phyloP scores from a whole-genome alignment of 108 stramenopile species.

The Cyclostephanos tholiformis region DNA sequence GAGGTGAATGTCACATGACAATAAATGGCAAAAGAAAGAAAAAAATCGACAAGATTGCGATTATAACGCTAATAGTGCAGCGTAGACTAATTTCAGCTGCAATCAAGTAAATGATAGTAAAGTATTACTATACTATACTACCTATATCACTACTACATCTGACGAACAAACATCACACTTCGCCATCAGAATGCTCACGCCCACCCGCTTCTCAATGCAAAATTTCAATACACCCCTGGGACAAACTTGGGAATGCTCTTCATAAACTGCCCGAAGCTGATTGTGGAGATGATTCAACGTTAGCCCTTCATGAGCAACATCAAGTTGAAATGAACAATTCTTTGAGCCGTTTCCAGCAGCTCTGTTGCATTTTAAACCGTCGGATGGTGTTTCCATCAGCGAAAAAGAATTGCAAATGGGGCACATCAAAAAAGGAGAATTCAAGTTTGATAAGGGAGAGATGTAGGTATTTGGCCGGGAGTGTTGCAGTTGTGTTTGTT shows the following conservation, averaged over 20 bases:
- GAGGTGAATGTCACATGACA: too few species aligned
- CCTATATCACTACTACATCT: slow-evolving; percentile 31
- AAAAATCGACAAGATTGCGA: too few species aligned
- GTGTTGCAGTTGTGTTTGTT: slow-evolving; percentile 28
- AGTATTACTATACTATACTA: slow-evolving; percentile 11
- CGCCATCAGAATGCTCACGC: slow-evolving; percentile 34
- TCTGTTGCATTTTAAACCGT: slow-evolving; percentile 29
- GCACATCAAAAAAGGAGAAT: slow-evolving; percentile 22
- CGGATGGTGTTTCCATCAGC: slow-evolving; percentile 29
- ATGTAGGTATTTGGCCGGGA: slow-evolving; percentile 14
- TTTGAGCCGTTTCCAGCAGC: not conserved
- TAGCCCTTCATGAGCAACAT: slow-evolving; percentile 43
- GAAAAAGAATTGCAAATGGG: slow-evolving; percentile 36
- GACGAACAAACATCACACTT: slow-evolving; percentile 25
- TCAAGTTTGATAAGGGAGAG: slow-evolving; percentile 21
- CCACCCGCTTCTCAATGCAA: slow-evolving; percentile 28
- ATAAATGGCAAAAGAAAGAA: not conserved
- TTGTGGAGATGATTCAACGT: slow-evolving; percentile 31
- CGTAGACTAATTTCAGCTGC: too few species aligned
- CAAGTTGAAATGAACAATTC: slow-evolving; percentile 31
- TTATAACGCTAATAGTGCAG: too few species aligned
- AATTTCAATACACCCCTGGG: slow-evolving; percentile 16
- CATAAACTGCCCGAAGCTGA: slow-evolving; percentile 25
- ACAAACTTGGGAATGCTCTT: slow-evolving; percentile 34
- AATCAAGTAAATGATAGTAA: not conserved